A percentile compares a stretch with the other conserved stretches of the same genome.
These are phyloP conservation scores for Rhizoclosmatium globosum DNA, from an alignment of 192 early-diverging fungal species.

Conservation along the genomic window DNA sequence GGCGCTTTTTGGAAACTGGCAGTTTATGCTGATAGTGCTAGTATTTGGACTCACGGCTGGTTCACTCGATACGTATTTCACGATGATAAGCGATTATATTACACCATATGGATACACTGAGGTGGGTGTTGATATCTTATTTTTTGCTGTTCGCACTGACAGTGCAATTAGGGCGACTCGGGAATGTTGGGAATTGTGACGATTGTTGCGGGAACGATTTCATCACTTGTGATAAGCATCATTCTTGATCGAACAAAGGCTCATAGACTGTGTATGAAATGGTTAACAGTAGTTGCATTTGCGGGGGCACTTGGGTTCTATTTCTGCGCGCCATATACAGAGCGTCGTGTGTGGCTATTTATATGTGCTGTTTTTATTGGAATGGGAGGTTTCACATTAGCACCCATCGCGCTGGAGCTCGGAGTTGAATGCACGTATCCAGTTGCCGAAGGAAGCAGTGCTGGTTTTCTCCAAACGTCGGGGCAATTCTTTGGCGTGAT, in stretches of 20 bases:
- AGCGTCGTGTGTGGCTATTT: slow-evolving; percentile 22
- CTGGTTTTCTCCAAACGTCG: slow-evolving; percentile 33
- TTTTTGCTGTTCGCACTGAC: background rate
- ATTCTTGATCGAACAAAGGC: slow-evolving; percentile 66
- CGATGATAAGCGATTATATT: slow-evolving; percentile 42
- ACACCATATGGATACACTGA: slow-evolving; percentile 45
- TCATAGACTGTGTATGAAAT: slow-evolving; percentile 56
- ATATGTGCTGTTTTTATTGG: slow-evolving; percentile 31
- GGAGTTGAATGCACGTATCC: slow-evolving; percentile 47
- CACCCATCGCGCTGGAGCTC: slow-evolving; percentile 40
- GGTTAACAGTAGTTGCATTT: slow-evolving; percentile 11
- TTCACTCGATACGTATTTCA: slow-evolving; percentile 42
- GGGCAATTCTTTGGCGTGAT: slow-evolving; percentile 34
- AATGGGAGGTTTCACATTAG: slow-evolving; percentile 38
- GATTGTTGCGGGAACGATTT: slow-evolving; percentile 66
- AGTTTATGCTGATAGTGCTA: slow-evolving; percentile 30
- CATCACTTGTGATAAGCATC: slow-evolving; percentile 60
- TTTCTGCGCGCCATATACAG: slow-evolving; percentile 23
- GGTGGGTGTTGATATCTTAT: background rate
- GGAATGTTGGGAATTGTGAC: slow-evolving; percentile 66
- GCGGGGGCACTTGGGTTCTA: slow-evolving; percentile 33
- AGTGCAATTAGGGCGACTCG: slow-evolving; percentile 42
- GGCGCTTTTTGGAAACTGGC: slow-evolving; percentile 11
- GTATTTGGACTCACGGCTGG: slow-evolving; percentile 30
- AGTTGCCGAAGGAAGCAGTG: slow-evolving; percentile 40